A percentile compares a stretch with the other conserved stretches of the same genome.
Evolutionary conservation across 495 filamentous ascomycete species (phyloP).

Genomic region (Neurospora tetraspora): DNA sequence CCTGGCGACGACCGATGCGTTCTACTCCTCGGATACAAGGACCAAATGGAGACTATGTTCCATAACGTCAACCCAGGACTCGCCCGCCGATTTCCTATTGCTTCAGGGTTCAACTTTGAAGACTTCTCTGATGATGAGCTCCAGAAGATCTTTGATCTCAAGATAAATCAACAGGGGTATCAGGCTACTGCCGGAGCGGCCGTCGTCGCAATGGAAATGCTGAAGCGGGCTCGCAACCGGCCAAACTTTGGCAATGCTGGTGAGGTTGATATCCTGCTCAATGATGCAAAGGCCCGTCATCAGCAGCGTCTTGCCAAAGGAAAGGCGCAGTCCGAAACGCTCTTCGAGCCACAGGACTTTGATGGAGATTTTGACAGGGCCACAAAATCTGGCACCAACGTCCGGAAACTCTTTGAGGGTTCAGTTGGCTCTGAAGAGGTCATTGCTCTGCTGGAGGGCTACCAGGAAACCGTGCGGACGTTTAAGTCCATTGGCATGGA

Average conservation of each 20-base stretch:
- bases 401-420: slow-evolving; percentile 51
- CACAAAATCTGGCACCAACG: slow-evolving; percentile 38
- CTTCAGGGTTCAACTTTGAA: slow-evolving; percentile 57
- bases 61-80: slow-evolving; percentile 72
- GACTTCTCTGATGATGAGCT: slow-evolving; percentile 57
- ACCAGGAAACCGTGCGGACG: slow-evolving; percentile 43
- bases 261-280: slow-evolving; percentile 56
- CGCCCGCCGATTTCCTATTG: slow-evolving; percentile 54
- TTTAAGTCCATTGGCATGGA: slow-evolving; percentile 51
- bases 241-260: slow-evolving; percentile 54
- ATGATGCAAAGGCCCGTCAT: slow-evolving; percentile 47
- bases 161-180: slow-evolving; percentile 40
- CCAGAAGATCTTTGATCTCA: slow-evolving; percentile 45
- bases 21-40: slow-evolving; percentile 65
- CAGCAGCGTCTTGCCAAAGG: slow-evolving; percentile 38
- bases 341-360: slow-evolving; percentile 55
- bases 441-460: slow-evolving; percentile 48
- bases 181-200: slow-evolving; percentile 31
- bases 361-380: slow-evolving; percentile 55
- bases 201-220: slow-evolving; percentile 37
- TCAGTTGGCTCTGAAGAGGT: slow-evolving; percentile 56
- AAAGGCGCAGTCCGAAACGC: background rate
- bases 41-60: slow-evolving; percentile 71
- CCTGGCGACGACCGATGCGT: slow-evolving; percentile 74
- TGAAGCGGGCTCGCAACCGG: slow-evolving; percentile 42